phyloP scores from a whole-genome alignment of 164 flowering plant genomes.

The Nymphaea thermarum region DNA sequence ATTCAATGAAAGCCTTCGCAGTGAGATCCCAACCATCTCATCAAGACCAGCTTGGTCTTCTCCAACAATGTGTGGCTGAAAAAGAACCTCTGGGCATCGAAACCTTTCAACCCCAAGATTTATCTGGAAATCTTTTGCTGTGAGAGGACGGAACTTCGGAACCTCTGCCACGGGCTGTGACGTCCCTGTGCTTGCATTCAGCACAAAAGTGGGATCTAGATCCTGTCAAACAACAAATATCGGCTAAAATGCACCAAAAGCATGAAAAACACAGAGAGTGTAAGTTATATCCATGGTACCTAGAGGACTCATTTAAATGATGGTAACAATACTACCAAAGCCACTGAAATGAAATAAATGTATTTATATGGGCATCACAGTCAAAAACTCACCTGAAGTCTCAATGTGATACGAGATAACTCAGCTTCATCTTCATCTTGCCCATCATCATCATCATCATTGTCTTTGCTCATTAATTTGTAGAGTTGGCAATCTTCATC shows the following conservation, averaged over 20 bases:
- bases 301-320: too few species aligned
- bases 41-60: conserved; percentile 87
- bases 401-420: conserved; percentile 53
- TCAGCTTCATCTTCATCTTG: conserved; percentile 72
- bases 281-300: too few species aligned
- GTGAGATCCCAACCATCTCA: conserved; percentile 83
- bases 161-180: conserved; percentile 32
- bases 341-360: background rate
- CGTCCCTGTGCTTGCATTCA: conserved; percentile 32
- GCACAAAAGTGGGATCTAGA: conserved; percentile 67
- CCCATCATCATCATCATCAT: conserved; percentile 86
- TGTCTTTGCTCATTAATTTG: conserved; percentile 88
- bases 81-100: conserved; percentile 87
- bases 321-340: too few species aligned
- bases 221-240: conserved; percentile 36
- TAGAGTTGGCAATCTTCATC: conserved; percentile 99
- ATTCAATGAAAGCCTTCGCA: conserved; percentile 44
- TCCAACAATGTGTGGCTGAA: conserved; percentile 75
- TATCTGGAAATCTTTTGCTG: conserved; percentile 85
- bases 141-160: conserved; percentile 62
- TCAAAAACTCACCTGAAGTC: conserved; percentile 50
- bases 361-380: background rate
- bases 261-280: background rate
- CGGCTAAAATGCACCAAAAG: background rate
- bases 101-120: conserved; percentile 87